Evolutionary conservation across 176 grass and related monocot genomes (phyloP), one percentile per base, ranked within the genome.

Genomic region (Rhynchospora breviuscula): DNA sequence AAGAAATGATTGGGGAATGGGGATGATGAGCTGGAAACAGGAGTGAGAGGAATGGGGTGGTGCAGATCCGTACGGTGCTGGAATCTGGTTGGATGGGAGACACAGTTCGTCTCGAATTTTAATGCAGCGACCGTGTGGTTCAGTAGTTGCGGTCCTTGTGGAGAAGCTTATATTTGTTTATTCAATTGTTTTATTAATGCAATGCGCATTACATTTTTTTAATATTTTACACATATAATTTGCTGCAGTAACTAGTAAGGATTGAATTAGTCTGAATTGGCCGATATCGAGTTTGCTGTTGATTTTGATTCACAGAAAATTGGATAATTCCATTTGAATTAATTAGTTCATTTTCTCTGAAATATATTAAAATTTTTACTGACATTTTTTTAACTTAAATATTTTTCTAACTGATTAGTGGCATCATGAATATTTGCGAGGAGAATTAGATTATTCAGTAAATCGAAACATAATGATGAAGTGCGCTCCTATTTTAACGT

Each of bases 1-100:
- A 59, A 49, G 2, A 74, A 31, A 8, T n/a, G 86, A 84, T 83
- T 85, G 86, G 80, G 2, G 35, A 40, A 40, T 40, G 35, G 35
- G 2, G 35, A 40, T 40, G 31, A 40, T 26, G 88, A 89, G 88
- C 90, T 92, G 93, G 93, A 85, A 14, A 89, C 88, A 90, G 90
- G 64, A 47, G 12, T 21, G 33, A 8, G 54, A 25, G 80, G 47
- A 48, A 40, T 67, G 78, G 26, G 44, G 53, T 3, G 80, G 29
- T 47, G 40, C 44, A 75, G 71, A 23, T 52, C 48, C 47, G 71
- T 54, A 76, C 47, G 10, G 46, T 26, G 71, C 59, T 59, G 56
- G 35, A 62, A 8, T 49, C 45, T 49, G 58, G 29, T 3, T 25
- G 60, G 58, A 64, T 25, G 35, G 13, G 51, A 56, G 23, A 17